Percentiles rank a stretch among this genome's conserved stretches.
Conservation (phyloP, 176 grass and related monocot genomes). For the Bolboschoenus planiculmis region DNA sequence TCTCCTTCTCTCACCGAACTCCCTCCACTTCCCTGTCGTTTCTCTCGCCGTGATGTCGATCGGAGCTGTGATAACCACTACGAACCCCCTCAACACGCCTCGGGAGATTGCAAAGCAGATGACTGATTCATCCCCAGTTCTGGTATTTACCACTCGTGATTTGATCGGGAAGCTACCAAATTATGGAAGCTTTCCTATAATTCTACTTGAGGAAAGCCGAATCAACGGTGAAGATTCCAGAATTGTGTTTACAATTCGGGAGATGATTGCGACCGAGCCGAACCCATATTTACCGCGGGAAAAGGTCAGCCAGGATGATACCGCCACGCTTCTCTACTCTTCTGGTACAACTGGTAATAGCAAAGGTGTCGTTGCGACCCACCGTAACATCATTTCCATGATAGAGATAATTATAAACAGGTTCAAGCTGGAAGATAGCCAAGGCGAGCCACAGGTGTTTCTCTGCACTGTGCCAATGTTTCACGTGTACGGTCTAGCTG, state of each 20-base stretch:
- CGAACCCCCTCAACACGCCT: slow-evolving; percentile 79
- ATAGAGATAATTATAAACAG: slow-evolving; percentile 82
- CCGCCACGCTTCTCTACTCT: slow-evolving; percentile 89
- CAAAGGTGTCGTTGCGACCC: slow-evolving; percentile 90
- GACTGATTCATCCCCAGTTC: slow-evolving; percentile 57
- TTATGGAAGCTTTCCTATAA: slow-evolving; percentile 31
- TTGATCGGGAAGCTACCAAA: slow-evolving; percentile 55
- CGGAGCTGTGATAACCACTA: slow-evolving; percentile 74
- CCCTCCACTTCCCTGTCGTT: slow-evolving; percentile 75
- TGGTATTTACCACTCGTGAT: slow-evolving; percentile 70
- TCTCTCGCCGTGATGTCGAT: slow-evolving; percentile 80
- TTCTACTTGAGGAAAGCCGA: slow-evolving; percentile 47
- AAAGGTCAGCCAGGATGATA: slow-evolving; percentile 63
- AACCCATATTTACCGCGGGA: slow-evolving; percentile 23
- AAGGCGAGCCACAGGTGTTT: slow-evolving; percentile 43
- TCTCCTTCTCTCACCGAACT: slow-evolving; percentile 88
- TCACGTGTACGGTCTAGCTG: slow-evolving; percentile 89
- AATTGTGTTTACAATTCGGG: slow-evolving; percentile 56
- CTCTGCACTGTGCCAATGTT: slow-evolving; percentile 97
- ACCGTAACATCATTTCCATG: slow-evolving; percentile 87
- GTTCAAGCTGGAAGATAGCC: slow-evolving; percentile 59
- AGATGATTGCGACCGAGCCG: slow-evolving; percentile 50
- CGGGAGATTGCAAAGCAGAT: slow-evolving; percentile 82
- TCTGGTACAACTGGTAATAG: slow-evolving; percentile 87
- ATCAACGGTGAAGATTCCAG: slow-evolving; percentile 27